Evolutionary conservation across 768 basidiomycete genomes (phyloP).

Genomic region (Favolaschia claudopus): DNA sequence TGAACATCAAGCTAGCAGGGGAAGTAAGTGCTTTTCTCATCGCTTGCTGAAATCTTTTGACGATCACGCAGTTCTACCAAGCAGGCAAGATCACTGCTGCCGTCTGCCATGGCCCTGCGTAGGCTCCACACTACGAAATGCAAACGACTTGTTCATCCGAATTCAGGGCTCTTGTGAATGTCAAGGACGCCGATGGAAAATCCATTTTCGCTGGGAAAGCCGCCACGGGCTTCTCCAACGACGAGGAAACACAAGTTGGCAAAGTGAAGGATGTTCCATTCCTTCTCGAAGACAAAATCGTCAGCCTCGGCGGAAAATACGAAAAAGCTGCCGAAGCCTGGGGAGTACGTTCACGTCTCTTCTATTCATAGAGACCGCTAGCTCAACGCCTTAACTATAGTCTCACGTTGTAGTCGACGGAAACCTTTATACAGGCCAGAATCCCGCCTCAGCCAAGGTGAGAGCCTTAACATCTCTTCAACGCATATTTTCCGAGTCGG

Average conservation of each 20-base stretch:
- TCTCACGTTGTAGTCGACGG: constrained; percentile 64
- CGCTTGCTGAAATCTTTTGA: neutral
- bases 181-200: constrained; percentile 59
- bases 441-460: constrained; percentile 74
- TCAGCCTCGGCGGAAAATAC: constrained; percentile 69
- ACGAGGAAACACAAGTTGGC: constrained; percentile 62
- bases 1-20: constrained; percentile 64
- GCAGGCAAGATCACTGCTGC: constrained; percentile 71
- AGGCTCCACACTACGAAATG: constrained; percentile 31
- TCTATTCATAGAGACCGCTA: neutral
- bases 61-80: constrained; percentile 63
- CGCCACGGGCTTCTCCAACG: constrained; percentile 76
- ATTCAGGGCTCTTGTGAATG: constrained; percentile 64
- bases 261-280: constrained; percentile 70
- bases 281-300: constrained; percentile 72
- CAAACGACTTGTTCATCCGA: neutral
- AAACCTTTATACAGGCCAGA: constrained; percentile 74
- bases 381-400: constrained; percentile 33
- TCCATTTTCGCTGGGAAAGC: constrained; percentile 69
- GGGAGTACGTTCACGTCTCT: constrained; percentile 51
- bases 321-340: constrained; percentile 64
- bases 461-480: too few relatives aligned
- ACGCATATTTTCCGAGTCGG: too few relatives aligned
- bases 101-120: constrained; percentile 86
- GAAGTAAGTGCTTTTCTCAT: constrained; percentile 47